Base-by-base conservation (phyloP, 345 rosid genomes). In the Pugionium cornutum region DNA sequence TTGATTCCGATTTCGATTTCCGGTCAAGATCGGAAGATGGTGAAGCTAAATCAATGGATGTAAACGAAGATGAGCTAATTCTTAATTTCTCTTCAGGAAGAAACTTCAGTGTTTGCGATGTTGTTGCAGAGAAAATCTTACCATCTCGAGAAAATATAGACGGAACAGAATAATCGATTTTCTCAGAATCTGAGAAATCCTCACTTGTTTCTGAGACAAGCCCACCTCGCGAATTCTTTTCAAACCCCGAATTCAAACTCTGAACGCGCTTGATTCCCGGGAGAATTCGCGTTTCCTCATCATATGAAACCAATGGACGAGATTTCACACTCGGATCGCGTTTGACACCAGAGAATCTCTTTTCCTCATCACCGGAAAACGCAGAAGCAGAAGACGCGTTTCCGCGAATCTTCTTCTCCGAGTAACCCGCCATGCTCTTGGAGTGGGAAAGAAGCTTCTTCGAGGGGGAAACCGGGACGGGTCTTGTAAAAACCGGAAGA, bases 401-500 rank as follows among this genome's bases (percentile, higher is more conserved):
- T 64, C 40, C 41, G 51, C 4, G 41, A 4, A 18, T 18, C 18
- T 18, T 30, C 49, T 40, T 64, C 50, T 30, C 68, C 0, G 51
- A 5, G 42, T 46, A n/a, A 49, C 54, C 31, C 30, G 34, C 49
- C 32, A 72, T 53, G 34, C 58, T 72, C 62, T 72, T 68, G 30
- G 79, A 75, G 39, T 35, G 62, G 30, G 35, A 36, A 30, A 75
- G 49, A 32, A 34, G 43, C 4, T 45, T 35, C 10, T 36, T 31
- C n/a, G 74, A 34, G 6, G 64, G 6, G 1, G 69, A n/a, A 51
- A 46, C 65, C 73, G 47, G 66, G n/a, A 53, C 63, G 68, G 81
- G 53, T 48, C n/a, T 34, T 53, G 62, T 61, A 53, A 78, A 8
- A 29, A 29, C 68, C 34, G 88, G 86, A 62, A 83, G 73, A 43